Conservation (phyloP, 1,284 basidiomycete genomes). For the Anthracocystis setariae region DNA sequence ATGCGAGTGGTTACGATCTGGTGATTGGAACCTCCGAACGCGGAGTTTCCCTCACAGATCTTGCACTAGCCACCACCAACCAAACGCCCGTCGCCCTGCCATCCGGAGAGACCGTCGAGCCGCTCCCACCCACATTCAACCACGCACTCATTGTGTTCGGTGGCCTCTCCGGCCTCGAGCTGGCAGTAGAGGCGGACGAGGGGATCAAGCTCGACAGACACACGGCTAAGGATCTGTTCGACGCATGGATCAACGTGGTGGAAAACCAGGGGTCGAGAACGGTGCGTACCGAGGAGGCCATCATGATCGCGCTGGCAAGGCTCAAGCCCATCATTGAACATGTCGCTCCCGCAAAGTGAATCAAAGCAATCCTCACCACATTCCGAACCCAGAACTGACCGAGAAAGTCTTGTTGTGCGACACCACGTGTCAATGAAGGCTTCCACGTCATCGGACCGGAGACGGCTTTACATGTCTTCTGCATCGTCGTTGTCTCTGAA, state of each 20-base stretch:
- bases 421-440: no score
- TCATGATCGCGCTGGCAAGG: slow-evolving; percentile 55
- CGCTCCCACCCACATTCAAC: slow-evolving; percentile 22
- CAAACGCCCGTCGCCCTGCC: slow-evolving; percentile 14
- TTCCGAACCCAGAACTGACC: not conserved
- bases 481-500: slow-evolving; percentile 67
- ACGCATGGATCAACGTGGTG: slow-evolving; percentile 66
- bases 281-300: slow-evolving; percentile 64
- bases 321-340: slow-evolving; percentile 44
- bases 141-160: slow-evolving; percentile 65
- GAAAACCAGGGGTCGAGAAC: slow-evolving; percentile 64
- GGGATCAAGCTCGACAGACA: slow-evolving; percentile 56
- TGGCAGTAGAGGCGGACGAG: slow-evolving; percentile 59
- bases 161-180: slow-evolving; percentile 63
- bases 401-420: no score
- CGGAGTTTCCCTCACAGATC: slow-evolving; percentile 44
- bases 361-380: not conserved
- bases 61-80: slow-evolving; percentile 17
- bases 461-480: slow-evolving; percentile 51
- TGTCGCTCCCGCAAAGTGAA: slow-evolving; percentile 8
- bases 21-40: slow-evolving; percentile 66
- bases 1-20: slow-evolving; percentile 55
- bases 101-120: slow-evolving; percentile 18
- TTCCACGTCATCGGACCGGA: no score
- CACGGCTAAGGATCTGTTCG: slow-evolving; percentile 61